Conservation (phyloP, 306 rosid genomes). For the Biancaea sappan region DNA sequence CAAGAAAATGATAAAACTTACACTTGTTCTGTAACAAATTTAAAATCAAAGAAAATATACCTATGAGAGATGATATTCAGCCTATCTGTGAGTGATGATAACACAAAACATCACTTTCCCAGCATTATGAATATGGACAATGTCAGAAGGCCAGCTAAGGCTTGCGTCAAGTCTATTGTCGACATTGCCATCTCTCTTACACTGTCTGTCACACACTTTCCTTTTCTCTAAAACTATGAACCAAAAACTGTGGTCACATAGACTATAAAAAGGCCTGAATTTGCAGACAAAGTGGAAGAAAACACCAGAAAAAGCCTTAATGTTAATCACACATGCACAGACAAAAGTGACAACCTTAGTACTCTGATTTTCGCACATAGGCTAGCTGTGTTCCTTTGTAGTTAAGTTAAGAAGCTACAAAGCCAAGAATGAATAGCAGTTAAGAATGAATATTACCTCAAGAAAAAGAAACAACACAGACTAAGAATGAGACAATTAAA, state of each 20-base stretch:
- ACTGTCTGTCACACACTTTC: not conserved
- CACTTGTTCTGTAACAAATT: not conserved
- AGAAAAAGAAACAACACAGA: no score
- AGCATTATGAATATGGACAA: conserved; percentile 54
- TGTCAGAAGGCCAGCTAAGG: conserved; percentile 49
- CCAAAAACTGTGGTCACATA: not conserved
- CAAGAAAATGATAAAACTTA: conserved; percentile 14
- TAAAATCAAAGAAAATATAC: conserved; percentile 26
- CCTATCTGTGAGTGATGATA: conserved; percentile 44
- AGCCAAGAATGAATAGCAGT: no score
- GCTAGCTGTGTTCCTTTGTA: conserved; percentile 16
- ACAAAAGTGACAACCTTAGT: conserved; percentile 21
- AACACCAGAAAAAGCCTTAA: not conserved
- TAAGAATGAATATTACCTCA: no score
- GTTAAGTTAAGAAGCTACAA: no score
- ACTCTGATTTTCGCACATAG: not conserved
- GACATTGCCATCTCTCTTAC: conserved; percentile 22
- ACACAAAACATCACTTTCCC: no score
- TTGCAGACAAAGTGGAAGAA: conserved; percentile 37
- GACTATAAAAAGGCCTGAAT: not conserved
- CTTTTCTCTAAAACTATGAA: not conserved
- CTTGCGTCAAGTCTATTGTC: conserved; percentile 44
- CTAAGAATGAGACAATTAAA: no score
- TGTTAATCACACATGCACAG: not conserved
- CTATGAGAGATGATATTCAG: conserved; percentile 48